A percentile compares a stretch with the other conserved stretches of the same genome.
These are phyloP conservation scores for Daldinia loculata DNA, from an alignment of 495 filamentous ascomycete genomes.

Conservation along the genomic window DNA sequence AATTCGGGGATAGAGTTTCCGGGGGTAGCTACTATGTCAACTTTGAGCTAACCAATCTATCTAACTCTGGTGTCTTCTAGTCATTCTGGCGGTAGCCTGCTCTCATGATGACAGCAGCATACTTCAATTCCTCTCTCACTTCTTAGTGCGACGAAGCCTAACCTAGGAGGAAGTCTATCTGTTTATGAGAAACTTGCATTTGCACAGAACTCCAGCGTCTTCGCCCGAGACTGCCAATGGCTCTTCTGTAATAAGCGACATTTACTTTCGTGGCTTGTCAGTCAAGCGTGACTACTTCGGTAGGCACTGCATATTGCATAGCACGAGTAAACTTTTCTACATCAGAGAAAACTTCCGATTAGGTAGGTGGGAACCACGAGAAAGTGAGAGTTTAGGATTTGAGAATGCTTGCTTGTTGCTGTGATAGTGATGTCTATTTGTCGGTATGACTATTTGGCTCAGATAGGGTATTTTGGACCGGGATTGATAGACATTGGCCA, in stretches of 20 bases:
- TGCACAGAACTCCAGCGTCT: constrained; percentile 20
- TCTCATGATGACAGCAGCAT: neutral
- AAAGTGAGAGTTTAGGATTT: neutral
- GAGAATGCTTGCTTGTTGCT: neutral
- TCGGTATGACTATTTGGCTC: neutral
- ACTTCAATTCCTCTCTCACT: neutral
- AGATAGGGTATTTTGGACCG: neutral
- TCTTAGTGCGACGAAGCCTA: neutral
- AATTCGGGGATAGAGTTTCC: constrained; percentile 65
- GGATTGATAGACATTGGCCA: neutral
- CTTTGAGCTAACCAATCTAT: neutral
- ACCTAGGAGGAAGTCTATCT: constrained; percentile 2
- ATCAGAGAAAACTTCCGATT: neutral
- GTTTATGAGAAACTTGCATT: constrained; percentile 7
- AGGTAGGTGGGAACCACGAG: neutral
- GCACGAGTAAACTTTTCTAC: constrained; percentile 2
- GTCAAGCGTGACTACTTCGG: constrained; percentile 13
- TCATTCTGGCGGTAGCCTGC: constrained; percentile 1
- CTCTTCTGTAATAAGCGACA: constrained; percentile 14
- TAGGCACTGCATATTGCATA: constrained; percentile 19
- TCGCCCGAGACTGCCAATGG: constrained; percentile 13
- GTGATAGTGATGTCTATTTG: neutral
- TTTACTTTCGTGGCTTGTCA: constrained; percentile 24
- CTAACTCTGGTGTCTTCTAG: neutral
- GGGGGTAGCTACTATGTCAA: neutral